phyloP scores from a whole-genome alignment of 768 basidiomycete species.

The Kondoa subrosea region DNA sequence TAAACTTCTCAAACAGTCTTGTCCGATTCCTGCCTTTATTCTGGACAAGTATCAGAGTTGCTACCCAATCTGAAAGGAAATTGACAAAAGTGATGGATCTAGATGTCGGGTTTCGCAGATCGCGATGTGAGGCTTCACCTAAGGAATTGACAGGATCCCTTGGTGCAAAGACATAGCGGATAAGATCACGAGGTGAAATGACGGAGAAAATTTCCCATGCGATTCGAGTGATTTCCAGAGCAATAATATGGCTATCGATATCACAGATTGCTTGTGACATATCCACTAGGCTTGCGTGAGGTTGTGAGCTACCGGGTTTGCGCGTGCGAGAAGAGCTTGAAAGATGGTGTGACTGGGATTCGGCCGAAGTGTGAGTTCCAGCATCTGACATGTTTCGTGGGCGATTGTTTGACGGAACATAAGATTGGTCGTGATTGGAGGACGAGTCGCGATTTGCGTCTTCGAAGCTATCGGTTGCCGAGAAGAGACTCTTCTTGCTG shows the following conservation, averaged over 20 bases:
- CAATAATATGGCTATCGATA: constrained; percentile 20
- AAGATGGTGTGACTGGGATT: not conserved
- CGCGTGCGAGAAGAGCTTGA: not conserved
- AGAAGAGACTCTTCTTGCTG: not conserved
- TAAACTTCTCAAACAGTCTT: constrained; percentile 71
- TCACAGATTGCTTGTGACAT: constrained; percentile 20
- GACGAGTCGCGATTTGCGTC: not conserved
- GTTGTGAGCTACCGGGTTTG: not conserved
- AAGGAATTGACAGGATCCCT: constrained; percentile 23
- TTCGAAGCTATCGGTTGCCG: constrained; percentile 1
- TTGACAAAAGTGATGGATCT: constrained; percentile 26
- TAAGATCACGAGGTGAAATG: constrained; percentile 27
- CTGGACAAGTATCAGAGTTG: constrained; percentile 75
- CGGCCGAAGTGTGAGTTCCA: constrained; percentile 3
- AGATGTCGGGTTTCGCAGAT: constrained; percentile 19
- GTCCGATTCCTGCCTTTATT: constrained; percentile 58
- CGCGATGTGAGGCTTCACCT: constrained; percentile 13
- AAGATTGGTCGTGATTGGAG: not conserved
- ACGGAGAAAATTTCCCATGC: constrained; percentile 25
- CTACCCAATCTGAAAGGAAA: constrained; percentile 36
- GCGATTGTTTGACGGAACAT: not conserved
- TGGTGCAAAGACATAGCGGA: constrained; percentile 28
- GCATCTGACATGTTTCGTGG: constrained; percentile 11
- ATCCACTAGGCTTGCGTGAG: constrained; percentile 14
- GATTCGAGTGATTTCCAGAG: constrained; percentile 25